Conservation (phyloP, 306 rosid genomes). For the Rubus idaeus region DNA sequence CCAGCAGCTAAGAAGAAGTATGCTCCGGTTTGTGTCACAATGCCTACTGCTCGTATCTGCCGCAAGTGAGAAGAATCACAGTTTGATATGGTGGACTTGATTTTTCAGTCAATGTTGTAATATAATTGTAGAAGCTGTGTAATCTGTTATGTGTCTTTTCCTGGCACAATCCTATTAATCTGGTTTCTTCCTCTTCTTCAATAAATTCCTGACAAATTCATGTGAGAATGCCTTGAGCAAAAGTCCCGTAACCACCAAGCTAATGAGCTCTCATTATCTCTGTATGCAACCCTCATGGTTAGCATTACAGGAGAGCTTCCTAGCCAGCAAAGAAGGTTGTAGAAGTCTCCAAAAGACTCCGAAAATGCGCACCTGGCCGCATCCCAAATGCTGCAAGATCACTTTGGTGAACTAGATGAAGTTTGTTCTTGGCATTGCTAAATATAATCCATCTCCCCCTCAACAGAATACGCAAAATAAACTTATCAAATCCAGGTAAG, state of each 20-base stretch:
- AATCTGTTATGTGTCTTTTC: not conserved
- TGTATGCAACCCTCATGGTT: not conserved
- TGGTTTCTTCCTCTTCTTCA: constrained; percentile 14
- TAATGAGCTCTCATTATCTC: not conserved
- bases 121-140: constrained; percentile 29
- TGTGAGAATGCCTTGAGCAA: not conserved
- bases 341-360: not conserved
- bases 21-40: constrained; percentile 50
- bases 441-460: not conserved
- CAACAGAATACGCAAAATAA: not conserved
- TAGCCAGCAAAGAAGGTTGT: not conserved
- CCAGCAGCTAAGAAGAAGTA: constrained; percentile 59
- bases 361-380: not conserved
- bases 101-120: constrained; percentile 8
- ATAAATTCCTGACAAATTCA: constrained; percentile 1
- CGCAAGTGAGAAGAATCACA: constrained; percentile 36
- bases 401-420: not conserved
- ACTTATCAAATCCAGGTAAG: not conserved
- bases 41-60: constrained; percentile 69
- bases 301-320: not conserved
- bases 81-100: not conserved
- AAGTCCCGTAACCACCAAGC: not conserved
- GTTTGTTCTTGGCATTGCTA: not conserved
- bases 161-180: constrained; percentile 8
- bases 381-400: constrained; percentile 4